Percentiles rank a stretch among this genome's conserved stretches.
Evolutionary conservation across 495 filamentous ascomycete species (phyloP).

Genomic region (Penicillium mononematosum): DNA sequence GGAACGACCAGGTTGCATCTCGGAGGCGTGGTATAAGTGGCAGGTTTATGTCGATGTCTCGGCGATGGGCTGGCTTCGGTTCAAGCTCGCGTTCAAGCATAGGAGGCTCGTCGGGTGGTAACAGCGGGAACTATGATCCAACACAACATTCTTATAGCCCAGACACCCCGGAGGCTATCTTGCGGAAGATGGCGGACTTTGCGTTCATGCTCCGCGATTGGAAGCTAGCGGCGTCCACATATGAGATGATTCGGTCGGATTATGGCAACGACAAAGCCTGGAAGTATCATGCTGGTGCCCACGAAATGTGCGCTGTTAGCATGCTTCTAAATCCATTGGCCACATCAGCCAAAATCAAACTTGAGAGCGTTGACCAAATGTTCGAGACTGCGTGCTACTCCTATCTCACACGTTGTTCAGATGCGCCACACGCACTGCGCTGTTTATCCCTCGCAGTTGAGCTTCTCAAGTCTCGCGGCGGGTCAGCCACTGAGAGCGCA

Average conservation of each 20-base stretch:
- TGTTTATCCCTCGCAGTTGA: conserved; percentile 75
- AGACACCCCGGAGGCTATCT: conserved; percentile 78
- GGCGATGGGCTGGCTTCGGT: conserved; percentile 80
- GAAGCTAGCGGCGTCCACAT: conserved; percentile 86
- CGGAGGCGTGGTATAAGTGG: conserved; percentile 81
- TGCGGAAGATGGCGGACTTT: conserved; percentile 93
- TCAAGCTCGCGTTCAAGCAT: conserved; percentile 49
- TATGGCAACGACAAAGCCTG: conserved; percentile 95
- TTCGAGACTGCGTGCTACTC: conserved; percentile 88
- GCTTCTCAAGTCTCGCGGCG: conserved; percentile 73
- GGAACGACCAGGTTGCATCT: conserved; percentile 98
- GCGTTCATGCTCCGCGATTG: conserved; percentile 94
- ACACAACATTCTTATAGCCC: conserved; percentile 77
- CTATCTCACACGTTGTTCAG: conserved; percentile 79
- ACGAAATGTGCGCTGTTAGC: conserved; percentile 88
- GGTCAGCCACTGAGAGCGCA: conserved; percentile 79
- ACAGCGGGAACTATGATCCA: conserved; percentile 71
- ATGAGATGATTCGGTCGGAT: conserved; percentile 83
- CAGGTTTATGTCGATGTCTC: conserved; percentile 87
- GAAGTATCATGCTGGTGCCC: conserved; percentile 87
- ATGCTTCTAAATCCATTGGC: conserved; percentile 71
- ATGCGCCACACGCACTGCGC: conserved; percentile 72
- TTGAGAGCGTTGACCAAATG: conserved; percentile 78
- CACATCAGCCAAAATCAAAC: conserved; percentile 66
- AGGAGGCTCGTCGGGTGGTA: conserved; percentile 39